Base-by-base conservation (phyloP, 257 asterid genomes). In the Nicotiana noctiflora region DNA sequence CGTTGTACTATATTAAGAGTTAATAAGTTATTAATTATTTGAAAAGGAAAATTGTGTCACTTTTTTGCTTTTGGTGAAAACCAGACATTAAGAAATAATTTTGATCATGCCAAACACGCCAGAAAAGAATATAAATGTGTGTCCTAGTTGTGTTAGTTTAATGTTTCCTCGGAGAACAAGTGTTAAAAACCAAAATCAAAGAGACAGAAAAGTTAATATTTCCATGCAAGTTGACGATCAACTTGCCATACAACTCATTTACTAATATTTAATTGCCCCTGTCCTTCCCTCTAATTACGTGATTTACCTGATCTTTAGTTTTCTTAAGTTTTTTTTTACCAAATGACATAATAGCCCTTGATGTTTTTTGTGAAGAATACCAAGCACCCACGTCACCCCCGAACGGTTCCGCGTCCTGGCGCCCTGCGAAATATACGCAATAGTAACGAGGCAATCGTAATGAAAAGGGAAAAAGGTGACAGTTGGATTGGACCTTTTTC, bases 211-310 rank as follows among this genome's bases (percentile, higher is more conserved):
- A 37, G 81, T 80, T 84, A 68, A 77, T 81, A 80, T 66, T 76
- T 79, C 62, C 52, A 1, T 55, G 94, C 95, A 93, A 93, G 93
- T 93, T 87, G 96, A 75, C 74, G 3, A 5, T 83, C 96, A 88
- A 93, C 84, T 91, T 90, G 97, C 87, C 87, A 61, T 4, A 29
- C 62, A 80, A 82, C 63, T 76, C 13, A 32, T 85, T 76, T 81
- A 85, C 88, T 37, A 13, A 6, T 23, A 49, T 34, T 29, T 29
- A 82, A 86, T 25, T 82, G 75, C 79, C 90, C 89, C 60, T 31
- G 13, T 19, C 0, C 61, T 18, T 75, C 13, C 0, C 53, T 75
- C 2, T 82, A 82, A 76, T 90, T 87, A 92, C 90, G 84, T 67
- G 23, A 72, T 67, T 7, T 74, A 81, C 84, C 83, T 37, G 44